Percentiles rank a stretch among this genome's conserved stretches.
phyloP scores from a whole-genome alignment of 2,329 filamentous ascomycete species.

The Exophiala lecanii-corni region DNA sequence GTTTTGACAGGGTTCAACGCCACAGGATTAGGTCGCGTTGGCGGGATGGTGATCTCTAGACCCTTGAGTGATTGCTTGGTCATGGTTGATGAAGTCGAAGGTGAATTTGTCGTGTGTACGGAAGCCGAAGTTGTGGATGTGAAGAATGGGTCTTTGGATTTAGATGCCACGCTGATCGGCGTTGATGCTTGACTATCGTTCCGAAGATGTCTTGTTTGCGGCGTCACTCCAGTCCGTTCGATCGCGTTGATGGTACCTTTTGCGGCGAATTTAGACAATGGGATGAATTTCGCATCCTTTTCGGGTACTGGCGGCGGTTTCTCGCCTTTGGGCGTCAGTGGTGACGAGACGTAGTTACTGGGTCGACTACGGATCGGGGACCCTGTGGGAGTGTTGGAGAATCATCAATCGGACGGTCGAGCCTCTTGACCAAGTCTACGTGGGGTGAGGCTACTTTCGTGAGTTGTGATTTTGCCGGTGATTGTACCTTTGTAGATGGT shows the following conservation, averaged over 20 bases:
- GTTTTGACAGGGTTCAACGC: conserved; percentile 11
- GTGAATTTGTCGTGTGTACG: too few species aligned
- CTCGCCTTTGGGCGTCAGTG: conserved; percentile 5
- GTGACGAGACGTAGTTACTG: not conserved
- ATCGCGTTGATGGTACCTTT: conserved; percentile 22
- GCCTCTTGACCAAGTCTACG: conserved; percentile 8
- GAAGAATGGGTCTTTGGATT: conserved; percentile 13
- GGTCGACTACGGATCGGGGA: conserved; percentile 5
- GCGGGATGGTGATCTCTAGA: conserved; percentile 16
- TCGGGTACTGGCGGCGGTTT: conserved; percentile 22
- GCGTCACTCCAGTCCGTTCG: conserved; percentile 17
- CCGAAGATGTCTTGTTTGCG: conserved; percentile 11
- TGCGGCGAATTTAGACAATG: conserved; percentile 24
- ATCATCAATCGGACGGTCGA: conserved; percentile 20
- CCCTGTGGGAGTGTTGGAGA: conserved; percentile 24
- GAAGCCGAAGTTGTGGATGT: conserved; percentile 15
- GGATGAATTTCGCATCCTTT: conserved; percentile 26
- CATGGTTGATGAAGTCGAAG: conserved; percentile 3
- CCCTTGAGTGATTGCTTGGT: conserved; percentile 13
- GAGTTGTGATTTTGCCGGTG: conserved; percentile 4
- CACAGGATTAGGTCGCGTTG: conserved; percentile 9
- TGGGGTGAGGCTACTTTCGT: conserved; percentile 8
- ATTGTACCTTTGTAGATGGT: not conserved
- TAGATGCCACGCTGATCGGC: not conserved
- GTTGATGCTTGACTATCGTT: conserved; percentile 12